A percentile compares a stretch with the other conserved stretches of the same genome.
These are phyloP conservation scores for Rhodotorula mucilaginosa DNA, from an alignment of 1,284 basidiomycete genomes.

Conservation along the genomic window DNA sequence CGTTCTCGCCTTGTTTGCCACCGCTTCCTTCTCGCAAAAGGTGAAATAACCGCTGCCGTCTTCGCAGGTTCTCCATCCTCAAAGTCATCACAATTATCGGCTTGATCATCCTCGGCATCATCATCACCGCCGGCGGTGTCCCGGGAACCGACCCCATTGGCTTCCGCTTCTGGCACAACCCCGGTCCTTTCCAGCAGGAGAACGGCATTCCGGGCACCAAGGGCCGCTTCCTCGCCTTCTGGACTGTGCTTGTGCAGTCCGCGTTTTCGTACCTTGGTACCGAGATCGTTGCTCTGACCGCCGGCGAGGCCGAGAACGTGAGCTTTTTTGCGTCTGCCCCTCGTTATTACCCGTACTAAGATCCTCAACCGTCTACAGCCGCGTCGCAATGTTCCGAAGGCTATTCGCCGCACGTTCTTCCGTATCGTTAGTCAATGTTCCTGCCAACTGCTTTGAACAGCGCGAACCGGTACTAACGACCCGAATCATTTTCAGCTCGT, in stretches of 20 bases:
- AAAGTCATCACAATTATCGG: constrained; percentile 35
- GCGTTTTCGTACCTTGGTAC: constrained; percentile 81
- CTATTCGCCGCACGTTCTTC: constrained; percentile 72
- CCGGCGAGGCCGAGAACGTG: constrained; percentile 50
- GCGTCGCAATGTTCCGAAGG: constrained; percentile 60
- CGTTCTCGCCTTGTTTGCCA: background rate
- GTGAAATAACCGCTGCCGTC: too few relatives aligned
- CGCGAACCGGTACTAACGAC: too few relatives aligned
- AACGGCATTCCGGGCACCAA: constrained; percentile 47
- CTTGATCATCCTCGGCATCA: constrained; percentile 52
- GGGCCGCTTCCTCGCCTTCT: constrained; percentile 48
- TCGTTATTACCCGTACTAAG: background rate
- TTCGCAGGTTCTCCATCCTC: constrained; percentile 27
- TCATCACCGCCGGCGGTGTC: constrained; percentile 54
- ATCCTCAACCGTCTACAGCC: background rate
- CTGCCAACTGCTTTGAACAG: too few relatives aligned
- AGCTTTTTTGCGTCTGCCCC: constrained; percentile 13
- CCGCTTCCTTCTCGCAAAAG: too few relatives aligned
- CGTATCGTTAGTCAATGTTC: constrained; percentile 32
- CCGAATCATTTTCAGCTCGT: constrained; percentile 27
- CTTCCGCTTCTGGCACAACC: constrained; percentile 55
- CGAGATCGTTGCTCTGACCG: constrained; percentile 72
- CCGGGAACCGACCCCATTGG: constrained; percentile 61
- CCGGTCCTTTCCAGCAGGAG: constrained; percentile 57
- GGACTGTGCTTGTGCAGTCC: constrained; percentile 51